Conservation (phyloP, 371 early-diverging fungal species). For the Lichtheimia ramosa region DNA sequence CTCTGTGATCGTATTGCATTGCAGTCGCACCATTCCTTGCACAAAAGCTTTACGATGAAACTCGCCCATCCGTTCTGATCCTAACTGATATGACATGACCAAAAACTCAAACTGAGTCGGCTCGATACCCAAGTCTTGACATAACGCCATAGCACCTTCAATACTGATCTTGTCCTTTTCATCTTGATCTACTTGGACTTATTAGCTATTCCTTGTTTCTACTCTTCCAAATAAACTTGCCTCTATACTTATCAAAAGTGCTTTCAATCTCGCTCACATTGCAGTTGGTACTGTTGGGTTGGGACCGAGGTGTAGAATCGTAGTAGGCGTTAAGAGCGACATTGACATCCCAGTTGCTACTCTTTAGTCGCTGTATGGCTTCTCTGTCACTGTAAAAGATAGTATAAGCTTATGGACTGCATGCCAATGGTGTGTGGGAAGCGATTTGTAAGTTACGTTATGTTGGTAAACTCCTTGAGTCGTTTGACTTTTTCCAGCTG, state of each 20-base stretch:
- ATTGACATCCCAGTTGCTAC: constrained; percentile 66
- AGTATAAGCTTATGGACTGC: neutral
- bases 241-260: constrained; percentile 71
- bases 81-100: constrained; percentile 70
- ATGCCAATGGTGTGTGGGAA: neutral
- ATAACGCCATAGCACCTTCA: constrained; percentile 76
- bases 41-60: constrained; percentile 64
- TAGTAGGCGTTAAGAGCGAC: constrained; percentile 67
- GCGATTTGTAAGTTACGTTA: constrained; percentile 34
- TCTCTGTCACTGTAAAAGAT: constrained; percentile 48
- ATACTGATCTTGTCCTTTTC: constrained; percentile 66
- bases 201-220: constrained; percentile 23
- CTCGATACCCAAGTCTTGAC: constrained; percentile 73
- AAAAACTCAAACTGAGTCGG: constrained; percentile 78
- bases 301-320: constrained; percentile 12
- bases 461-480: constrained; percentile 49
- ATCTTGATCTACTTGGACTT: constrained; percentile 44
- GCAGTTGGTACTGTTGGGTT: neutral
- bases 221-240: neutral
- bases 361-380: constrained; percentile 53
- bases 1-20: constrained; percentile 66
- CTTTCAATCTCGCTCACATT: constrained; percentile 32
- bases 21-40: constrained; percentile 68
- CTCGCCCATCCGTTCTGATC: constrained; percentile 78
- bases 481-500: constrained; percentile 47